phyloP scores from a whole-genome alignment of 768 basidiomycete genomes.

The Amanita jacksonii region DNA sequence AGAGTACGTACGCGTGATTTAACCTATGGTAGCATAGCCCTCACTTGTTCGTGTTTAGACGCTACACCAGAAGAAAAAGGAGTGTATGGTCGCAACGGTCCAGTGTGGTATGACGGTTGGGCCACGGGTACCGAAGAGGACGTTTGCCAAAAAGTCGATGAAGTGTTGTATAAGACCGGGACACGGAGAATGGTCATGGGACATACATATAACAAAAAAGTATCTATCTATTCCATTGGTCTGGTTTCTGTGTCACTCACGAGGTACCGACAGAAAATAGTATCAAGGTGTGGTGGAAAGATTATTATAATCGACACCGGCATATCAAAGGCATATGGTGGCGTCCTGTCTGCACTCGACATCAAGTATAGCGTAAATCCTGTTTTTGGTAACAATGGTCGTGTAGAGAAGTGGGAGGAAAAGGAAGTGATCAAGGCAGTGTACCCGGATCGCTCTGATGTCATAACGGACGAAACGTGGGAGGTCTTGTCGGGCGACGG shows the following conservation, averaged over 20 bases:
- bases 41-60: too few relatives aligned
- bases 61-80: conserved; percentile 58
- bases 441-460: conserved; percentile 45
- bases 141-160: conserved; percentile 63
- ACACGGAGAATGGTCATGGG: conserved; percentile 92
- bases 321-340: conserved; percentile 96
- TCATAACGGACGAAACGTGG: too few relatives aligned
- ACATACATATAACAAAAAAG: conserved; percentile 86
- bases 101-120: conserved; percentile 94
- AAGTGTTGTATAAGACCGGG: conserved; percentile 63
- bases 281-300: conserved; percentile 82
- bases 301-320: conserved; percentile 96
- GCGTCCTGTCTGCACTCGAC: conserved; percentile 79
- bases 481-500: too few relatives aligned
- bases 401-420: conserved; percentile 44
- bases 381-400: conserved; percentile 24
- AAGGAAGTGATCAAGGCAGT: conserved; percentile 58
- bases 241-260: too few relatives aligned
- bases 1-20: conserved; percentile 19
- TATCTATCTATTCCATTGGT: conserved; percentile 16
- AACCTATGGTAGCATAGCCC: too few relatives aligned
- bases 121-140: conserved; percentile 63
- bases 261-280: too few relatives aligned
- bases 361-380: conserved; percentile 80
- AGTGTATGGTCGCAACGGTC: conserved; percentile 71